Conservation (phyloP, 441 rosid species). For the Capsella rubella region DNA sequence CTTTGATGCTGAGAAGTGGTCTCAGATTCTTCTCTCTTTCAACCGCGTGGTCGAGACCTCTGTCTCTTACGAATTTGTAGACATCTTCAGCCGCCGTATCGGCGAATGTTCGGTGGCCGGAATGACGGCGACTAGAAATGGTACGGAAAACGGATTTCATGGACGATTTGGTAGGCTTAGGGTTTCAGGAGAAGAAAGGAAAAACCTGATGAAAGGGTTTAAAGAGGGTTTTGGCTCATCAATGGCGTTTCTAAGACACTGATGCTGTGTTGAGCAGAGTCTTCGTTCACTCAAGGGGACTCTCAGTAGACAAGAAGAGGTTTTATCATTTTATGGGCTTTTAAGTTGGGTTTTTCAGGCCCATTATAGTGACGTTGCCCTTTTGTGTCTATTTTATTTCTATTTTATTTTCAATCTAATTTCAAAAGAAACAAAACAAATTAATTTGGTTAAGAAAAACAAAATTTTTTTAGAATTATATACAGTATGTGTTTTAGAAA, state of each 20-base stretch:
- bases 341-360: background rate
- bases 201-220: conserved; percentile 14
- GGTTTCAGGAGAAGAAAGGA: conserved; percentile 9
- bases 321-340: background rate
- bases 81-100: conserved; percentile 49
- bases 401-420: no score
- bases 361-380: background rate
- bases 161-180: conserved; percentile 16
- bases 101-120: conserved; percentile 46
- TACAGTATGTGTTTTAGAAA: no score
- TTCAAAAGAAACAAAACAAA: no score
- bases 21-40: conserved; percentile 80
- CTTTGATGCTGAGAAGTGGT: conserved; percentile 69
- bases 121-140: conserved; percentile 37
- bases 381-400: no score
- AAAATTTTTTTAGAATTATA: no score
- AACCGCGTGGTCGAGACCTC: conserved; percentile 90
- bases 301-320: background rate
- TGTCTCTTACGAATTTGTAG: conserved; percentile 70
- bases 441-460: no score
- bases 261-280: background rate
- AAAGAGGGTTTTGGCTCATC: conserved; percentile 22
- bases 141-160: conserved; percentile 52
- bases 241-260: background rate
- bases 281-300: background rate